A percentile compares a stretch with the other conserved stretches of the same genome.
These are phyloP conservation scores for Gossypium rotundifolium DNA, from an alignment of 345 rosid genomes.

Conservation along the genomic window DNA sequence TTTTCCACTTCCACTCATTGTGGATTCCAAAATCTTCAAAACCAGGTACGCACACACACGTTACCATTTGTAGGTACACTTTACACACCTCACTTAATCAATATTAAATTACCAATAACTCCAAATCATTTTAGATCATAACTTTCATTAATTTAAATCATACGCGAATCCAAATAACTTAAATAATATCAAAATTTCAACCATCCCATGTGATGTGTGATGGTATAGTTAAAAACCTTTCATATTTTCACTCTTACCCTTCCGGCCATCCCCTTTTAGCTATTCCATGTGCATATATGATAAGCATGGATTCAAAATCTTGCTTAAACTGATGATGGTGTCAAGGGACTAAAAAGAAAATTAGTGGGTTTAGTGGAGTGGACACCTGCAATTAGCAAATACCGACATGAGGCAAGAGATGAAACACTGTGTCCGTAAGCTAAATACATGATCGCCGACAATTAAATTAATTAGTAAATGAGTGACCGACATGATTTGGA, in stretches of 20 bases:
- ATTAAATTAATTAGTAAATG: background rate
- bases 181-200: background rate
- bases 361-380: background rate
- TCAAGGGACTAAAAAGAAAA: background rate
- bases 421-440: background rate
- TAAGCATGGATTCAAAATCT: background rate
- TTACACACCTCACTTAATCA: too few relatives aligned
- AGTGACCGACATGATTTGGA: background rate
- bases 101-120: too few relatives aligned
- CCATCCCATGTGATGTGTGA: background rate
- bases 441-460: background rate
- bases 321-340: background rate
- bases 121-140: too few relatives aligned
- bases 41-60: background rate
- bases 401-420: background rate
- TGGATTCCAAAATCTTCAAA: background rate
- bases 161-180: too few relatives aligned
- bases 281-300: background rate
- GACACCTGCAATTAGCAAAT: background rate
- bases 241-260: background rate
- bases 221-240: background rate
- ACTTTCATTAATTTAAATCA: too few relatives aligned
- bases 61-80: background rate
- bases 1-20: background rate
- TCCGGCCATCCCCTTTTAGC: background rate